phyloP scores from a whole-genome alignment of 768 basidiomycete genomes.

The Russula sp. region DNA sequence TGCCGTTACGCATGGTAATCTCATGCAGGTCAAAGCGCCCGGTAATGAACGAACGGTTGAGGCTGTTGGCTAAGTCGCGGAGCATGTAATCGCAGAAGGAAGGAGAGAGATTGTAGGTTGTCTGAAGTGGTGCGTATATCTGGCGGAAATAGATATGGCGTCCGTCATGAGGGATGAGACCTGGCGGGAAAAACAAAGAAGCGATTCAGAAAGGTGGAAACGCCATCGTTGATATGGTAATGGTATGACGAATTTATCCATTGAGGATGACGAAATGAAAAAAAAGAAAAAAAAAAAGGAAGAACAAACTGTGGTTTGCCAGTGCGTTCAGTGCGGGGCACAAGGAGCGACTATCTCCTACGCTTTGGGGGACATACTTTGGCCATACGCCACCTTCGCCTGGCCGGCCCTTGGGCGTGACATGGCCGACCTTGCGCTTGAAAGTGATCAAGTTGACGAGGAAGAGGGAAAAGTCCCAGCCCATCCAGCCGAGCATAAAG shows the following conservation, averaged over 20 bases:
- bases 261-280: too few species aligned
- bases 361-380: conserved; percentile 53
- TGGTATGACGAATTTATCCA: neutral
- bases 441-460: conserved; percentile 52
- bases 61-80: conserved; percentile 53
- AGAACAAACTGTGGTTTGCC: conserved; percentile 72
- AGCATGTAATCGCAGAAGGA: conserved; percentile 69
- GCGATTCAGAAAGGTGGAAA: neutral
- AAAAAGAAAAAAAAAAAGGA: too few species aligned
- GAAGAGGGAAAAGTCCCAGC: conserved; percentile 54
- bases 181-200: conserved; percentile 28
- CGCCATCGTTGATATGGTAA: neutral
- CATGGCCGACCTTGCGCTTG: conserved; percentile 49
- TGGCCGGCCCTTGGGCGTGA: conserved; percentile 53
- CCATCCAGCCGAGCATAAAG: conserved; percentile 36
- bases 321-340: conserved; percentile 78
- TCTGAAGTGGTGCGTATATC: conserved; percentile 43
- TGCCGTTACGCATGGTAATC: conserved; percentile 69
- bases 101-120: conserved; percentile 67
- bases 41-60: conserved; percentile 52
- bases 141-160: conserved; percentile 61
- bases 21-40: conserved; percentile 66
- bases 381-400: conserved; percentile 68
- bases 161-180: conserved; percentile 58
- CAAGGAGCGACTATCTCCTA: conserved; percentile 66